Conservation (phyloP, 441 rosid species). For the Arabidopsis hybrid region DNA sequence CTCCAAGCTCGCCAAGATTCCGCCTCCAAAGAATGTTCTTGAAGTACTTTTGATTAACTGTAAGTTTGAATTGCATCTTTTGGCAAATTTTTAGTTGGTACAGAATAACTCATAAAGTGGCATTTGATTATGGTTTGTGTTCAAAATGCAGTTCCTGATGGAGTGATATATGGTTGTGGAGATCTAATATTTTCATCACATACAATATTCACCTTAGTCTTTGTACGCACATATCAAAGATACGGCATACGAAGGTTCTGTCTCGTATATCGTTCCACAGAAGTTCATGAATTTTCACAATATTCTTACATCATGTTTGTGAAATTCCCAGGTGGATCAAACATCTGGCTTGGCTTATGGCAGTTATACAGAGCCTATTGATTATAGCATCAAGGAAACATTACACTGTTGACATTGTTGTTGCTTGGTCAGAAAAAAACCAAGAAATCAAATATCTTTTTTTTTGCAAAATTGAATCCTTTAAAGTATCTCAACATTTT, state of each 20-base stretch:
- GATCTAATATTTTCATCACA: constrained; percentile 95
- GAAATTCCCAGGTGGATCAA: constrained; percentile 50
- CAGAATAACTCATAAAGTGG: constrained; percentile 7
- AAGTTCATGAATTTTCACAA: background rate
- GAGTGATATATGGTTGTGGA: constrained; percentile 82
- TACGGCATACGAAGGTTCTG: constrained; percentile 76
- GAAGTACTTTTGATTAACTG: constrained; percentile 57
- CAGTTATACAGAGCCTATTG: constrained; percentile 56
- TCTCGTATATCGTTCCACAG: background rate
- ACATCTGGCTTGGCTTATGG: constrained; percentile 56
- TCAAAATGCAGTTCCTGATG: constrained; percentile 75
- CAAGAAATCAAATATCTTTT: background rate
- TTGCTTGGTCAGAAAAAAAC: constrained; percentile 44
- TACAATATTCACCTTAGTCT: constrained; percentile 87
- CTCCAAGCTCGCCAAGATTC: constrained; percentile 54
- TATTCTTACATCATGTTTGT: constrained; percentile 15
- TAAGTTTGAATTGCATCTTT: constrained; percentile 36
- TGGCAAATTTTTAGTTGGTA: background rate
- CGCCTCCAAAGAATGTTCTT: constrained; percentile 50
- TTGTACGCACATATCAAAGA: constrained; percentile 83
- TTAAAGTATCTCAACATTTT: background rate
- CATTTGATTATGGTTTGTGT: constrained; percentile 27
- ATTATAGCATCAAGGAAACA: constrained; percentile 62
- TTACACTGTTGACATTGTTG: constrained; percentile 60
- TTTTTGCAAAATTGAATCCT: background rate